Evolutionary conservation across 148 eudicot genomes (phyloP).

Genomic region (Mesembryanthemum crystallinum): DNA sequence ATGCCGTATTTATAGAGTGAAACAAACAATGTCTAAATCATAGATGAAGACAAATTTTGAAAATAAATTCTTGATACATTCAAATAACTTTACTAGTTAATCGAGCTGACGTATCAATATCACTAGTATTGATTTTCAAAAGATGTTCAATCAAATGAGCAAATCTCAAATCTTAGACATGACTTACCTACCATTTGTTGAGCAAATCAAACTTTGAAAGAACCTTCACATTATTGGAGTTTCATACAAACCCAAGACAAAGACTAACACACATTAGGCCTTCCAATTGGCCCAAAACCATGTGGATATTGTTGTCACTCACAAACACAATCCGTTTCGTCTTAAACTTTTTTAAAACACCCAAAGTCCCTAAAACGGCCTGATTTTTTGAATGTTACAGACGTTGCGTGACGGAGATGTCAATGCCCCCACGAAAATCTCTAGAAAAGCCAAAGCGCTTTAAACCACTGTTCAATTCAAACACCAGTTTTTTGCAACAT

Average conservation of each 20-base stretch:
- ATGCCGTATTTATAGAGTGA: too few species aligned
- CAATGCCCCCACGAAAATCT: constrained; percentile 1
- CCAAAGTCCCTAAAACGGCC: not conserved
- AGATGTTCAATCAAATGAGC: too few species aligned
- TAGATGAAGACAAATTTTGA: too few species aligned
- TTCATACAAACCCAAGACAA: not conserved
- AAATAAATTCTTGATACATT: too few species aligned
- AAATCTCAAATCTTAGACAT: too few species aligned
- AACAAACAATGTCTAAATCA: too few species aligned
- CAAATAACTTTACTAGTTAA: too few species aligned
- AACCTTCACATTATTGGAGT: too few species aligned
- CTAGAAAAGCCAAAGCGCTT: not conserved
- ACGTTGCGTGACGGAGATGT: constrained; percentile 5
- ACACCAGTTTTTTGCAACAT: not conserved
- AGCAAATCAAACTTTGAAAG: too few species aligned
- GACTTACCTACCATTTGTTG: too few species aligned
- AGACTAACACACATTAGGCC: not conserved
- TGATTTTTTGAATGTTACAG: not conserved
- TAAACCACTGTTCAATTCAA: not conserved
- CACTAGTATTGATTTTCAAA: too few species aligned
- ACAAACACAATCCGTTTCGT: not conserved
- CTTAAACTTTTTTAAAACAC: not conserved
- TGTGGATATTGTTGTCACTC: not conserved
- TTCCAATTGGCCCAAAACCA: not conserved
- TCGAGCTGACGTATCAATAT: too few species aligned